A percentile compares a stretch with the other conserved stretches of the same genome.
phyloP scores from a whole-genome alignment of 306 rosid species.

The Cicer arietinum region DNA sequence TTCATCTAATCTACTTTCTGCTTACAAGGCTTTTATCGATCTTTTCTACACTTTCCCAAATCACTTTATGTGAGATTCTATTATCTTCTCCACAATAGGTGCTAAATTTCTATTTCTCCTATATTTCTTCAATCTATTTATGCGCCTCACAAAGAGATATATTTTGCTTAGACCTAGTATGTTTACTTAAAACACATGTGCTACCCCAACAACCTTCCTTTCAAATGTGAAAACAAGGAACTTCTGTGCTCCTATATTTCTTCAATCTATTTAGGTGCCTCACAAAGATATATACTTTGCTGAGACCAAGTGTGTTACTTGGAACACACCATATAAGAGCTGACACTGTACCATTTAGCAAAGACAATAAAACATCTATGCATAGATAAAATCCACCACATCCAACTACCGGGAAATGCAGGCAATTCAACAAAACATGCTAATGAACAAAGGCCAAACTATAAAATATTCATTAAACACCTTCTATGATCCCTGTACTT shows the following conservation, averaged over 20 bases:
- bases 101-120: background rate
- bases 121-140: background rate
- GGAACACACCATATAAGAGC: background rate
- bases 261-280: background rate
- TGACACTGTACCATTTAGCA: background rate
- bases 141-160: background rate
- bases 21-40: background rate
- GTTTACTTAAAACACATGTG: background rate
- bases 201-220: background rate
- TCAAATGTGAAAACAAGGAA: slow-evolving; percentile 14
- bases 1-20: background rate
- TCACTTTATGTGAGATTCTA: background rate
- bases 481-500: slow-evolving; percentile 3
- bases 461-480: slow-evolving; percentile 21
- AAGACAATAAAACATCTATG: background rate
- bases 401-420: background rate
- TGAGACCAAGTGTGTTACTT: background rate
- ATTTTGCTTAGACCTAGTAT: background rate
- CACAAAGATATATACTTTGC: background rate
- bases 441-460: background rate
- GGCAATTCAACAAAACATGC: slow-evolving; percentile 12
- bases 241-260: background rate
- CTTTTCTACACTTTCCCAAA: background rate
- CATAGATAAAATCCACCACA: background rate
- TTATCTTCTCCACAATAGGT: background rate